These are phyloP conservation scores for Leptographium galeiforme DNA, from an alignment of 2,329 filamentous ascomycete genomes.

Conservation along the genomic window DNA sequence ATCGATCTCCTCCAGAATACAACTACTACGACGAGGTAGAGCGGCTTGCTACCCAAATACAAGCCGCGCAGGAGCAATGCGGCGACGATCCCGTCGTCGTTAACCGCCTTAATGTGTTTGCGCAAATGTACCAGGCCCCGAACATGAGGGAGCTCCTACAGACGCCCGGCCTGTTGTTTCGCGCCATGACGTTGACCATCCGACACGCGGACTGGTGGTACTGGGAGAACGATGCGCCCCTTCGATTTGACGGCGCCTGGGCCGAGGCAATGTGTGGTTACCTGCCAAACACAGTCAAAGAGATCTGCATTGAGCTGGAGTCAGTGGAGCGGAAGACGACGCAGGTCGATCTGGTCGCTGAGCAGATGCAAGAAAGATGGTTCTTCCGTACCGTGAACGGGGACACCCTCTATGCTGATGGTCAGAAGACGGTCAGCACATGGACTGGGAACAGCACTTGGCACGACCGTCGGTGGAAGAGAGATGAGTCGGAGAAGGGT, in stretches of 20 bases:
- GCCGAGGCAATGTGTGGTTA: no score
- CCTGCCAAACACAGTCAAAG: conserved; percentile 20
- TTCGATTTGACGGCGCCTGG: conserved; percentile 24
- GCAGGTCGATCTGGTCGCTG: conserved; percentile 30
- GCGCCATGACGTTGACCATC: conserved; percentile 28
- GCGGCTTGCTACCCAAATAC: conserved; percentile 9
- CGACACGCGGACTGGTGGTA: conserved; percentile 36
- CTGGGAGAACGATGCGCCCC: conserved; percentile 24
- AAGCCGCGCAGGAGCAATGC: conserved; percentile 7
- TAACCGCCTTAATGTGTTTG: conserved; percentile 24
- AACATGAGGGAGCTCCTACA: no score
- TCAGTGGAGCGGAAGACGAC: conserved; percentile 28
- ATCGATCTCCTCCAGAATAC: conserved; percentile 19
- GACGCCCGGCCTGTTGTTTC: conserved; percentile 21
- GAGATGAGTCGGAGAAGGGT: conserved; percentile 26
- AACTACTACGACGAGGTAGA: not conserved
- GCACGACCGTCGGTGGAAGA: conserved; percentile 22
- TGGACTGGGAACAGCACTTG: conserved; percentile 34
- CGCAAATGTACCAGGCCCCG: conserved; percentile 28
- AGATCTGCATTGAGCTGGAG: conserved; percentile 33
- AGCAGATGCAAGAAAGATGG: conserved; percentile 21
- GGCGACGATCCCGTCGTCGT: conserved; percentile 11
- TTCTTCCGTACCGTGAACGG: conserved; percentile 21
- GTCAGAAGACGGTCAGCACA: conserved; percentile 16
- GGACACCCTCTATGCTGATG: conserved; percentile 16